Evolutionary conservation across 176 grass and related monocot species (phyloP), one percentile per base, ranked within the genome.

Genomic region (Luzula sylvatica): DNA sequence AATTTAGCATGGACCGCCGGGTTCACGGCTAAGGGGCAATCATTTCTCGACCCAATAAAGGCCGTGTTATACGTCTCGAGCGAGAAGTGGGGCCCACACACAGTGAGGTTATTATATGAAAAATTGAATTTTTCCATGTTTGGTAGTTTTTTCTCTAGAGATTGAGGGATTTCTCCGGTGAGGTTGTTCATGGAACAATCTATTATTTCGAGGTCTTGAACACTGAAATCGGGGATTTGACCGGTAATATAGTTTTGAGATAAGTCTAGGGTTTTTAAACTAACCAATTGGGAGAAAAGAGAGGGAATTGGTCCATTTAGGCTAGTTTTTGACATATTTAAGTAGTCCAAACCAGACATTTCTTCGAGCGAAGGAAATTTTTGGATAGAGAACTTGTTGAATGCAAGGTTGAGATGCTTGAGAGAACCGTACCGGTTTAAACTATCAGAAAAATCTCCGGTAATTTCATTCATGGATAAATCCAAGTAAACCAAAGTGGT

Each of bases 61-160:
- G 85, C 68, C 16, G 81, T 65, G 2, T 60, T 80, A 65, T 76
- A 82, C 4, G 44, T 53, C 51, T 74, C 51, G 0, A 82, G 60
- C 24, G 85, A 75, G 61, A 90, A 72, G n/a, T 80, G 68, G 3
- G 81, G 74, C 25, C 67, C 92, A 9, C 92, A 98, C 7, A 86
- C 70, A 21, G 92, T 90, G 43, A 98, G 81, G 40, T 98, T 98
- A 79, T 98, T 98, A 74, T 83, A 90, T 65, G 92, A 98, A 55
- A 98, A 86, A 58, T 98, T 90, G 81, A 98, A 90, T 22, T 32
- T 68, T 28, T 79, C 73, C 74, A 96, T 79, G 0, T 20, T 55
- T 3, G 28, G 8, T 60, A 96, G 27, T 26, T 74, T 80, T 58
- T 86, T 81, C 42, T 86, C 75, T 60, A 96, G 71, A 16, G 74